Base-by-base conservation (phyloP, 208 protist genomes). In the Borovskyia barvae region DNA sequence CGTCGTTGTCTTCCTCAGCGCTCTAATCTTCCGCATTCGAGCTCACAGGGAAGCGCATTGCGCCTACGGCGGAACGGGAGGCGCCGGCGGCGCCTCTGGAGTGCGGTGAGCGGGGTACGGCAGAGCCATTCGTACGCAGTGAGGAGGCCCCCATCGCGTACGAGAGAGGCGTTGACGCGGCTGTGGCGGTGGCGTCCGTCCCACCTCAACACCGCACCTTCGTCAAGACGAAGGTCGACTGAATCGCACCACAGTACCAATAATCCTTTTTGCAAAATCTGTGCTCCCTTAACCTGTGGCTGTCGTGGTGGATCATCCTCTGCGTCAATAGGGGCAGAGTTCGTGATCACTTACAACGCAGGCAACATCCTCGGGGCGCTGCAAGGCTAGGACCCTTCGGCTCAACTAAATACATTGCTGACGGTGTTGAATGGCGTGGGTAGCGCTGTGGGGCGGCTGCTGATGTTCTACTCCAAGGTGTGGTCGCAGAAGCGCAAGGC, bases 371-470 rank as follows among this genome's bases (percentile, higher is more conserved):
- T 72, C 14, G 69, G 24, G 7, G 76, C 84, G 15, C 37, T 91
- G 14, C 62, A 75, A 14, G 73, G 63, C 33, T 63, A 77, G 25
- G 58, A 63, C 15, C 43, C 66, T 1, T 35, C 49, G 35, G 14
- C 3, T 0, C 66, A 77, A n/a, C 66, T 85, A 41, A 50, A 55
- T 26, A 74, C 75, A 24, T 65, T 90, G 42, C 57, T 86, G 47
- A 86, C 72, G 15, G 74, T 83, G 19, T 54, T 90, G 41, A 81
- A 79, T 54, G 75, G 78, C 29, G 76, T 80, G n/a, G 82, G 82
- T 39, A 85, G 77, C 48, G 82, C 75, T 9, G 65, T 82, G 9
- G 82, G 82, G 25, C 72, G 82, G n/a, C 45, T 90, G 41, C 20
- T 70, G 33, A 84, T 86, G 75, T 77, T 71, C 2, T 45, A 17